These are phyloP conservation scores for Anthracocystis walkeri DNA, from an alignment of 1,284 basidiomycete genomes.

Conservation along the genomic window DNA sequence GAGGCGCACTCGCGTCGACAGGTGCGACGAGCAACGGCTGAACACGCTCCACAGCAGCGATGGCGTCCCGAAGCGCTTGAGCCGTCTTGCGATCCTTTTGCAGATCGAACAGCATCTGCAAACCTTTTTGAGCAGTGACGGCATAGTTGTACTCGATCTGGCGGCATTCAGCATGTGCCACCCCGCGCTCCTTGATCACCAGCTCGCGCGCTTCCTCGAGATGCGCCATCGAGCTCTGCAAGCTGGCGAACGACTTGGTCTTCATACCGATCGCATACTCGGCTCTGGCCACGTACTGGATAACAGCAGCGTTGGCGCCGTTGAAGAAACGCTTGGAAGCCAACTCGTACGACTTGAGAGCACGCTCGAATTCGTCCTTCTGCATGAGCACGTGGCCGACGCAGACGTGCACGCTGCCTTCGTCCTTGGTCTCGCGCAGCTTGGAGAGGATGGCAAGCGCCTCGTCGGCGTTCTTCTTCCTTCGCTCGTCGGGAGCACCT, in stretches of 20 bases:
- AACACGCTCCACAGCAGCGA: slow-evolving; percentile 52
- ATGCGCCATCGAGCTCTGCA: slow-evolving; percentile 55
- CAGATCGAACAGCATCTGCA: slow-evolving; percentile 67
- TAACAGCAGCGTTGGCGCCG: slow-evolving; percentile 49
- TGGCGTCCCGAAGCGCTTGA: slow-evolving; percentile 53
- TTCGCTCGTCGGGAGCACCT: slow-evolving; percentile 50
- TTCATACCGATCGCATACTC: slow-evolving; percentile 64
- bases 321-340: slow-evolving; percentile 55
- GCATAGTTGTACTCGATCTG: slow-evolving; percentile 66
- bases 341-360: slow-evolving; percentile 65
- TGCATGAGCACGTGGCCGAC: slow-evolving; percentile 68
- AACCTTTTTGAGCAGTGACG: slow-evolving; percentile 63
- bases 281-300: slow-evolving; percentile 64
- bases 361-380: slow-evolving; percentile 65
- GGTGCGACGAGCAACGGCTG: slow-evolving; percentile 45
- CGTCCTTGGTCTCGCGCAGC: slow-evolving; percentile 66
- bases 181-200: slow-evolving; percentile 39
- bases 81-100: slow-evolving; percentile 52
- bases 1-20: slow-evolving; percentile 12
- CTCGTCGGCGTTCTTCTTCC: slow-evolving; percentile 61
- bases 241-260: slow-evolving; percentile 48
- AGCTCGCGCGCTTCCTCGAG: slow-evolving; percentile 49
- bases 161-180: slow-evolving; percentile 35
- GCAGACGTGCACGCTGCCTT: slow-evolving; percentile 67
- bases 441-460: slow-evolving; percentile 63